Conservation (phyloP, 2,329 filamentous ascomycete species). For the Rasamsonia emersonii region DNA sequence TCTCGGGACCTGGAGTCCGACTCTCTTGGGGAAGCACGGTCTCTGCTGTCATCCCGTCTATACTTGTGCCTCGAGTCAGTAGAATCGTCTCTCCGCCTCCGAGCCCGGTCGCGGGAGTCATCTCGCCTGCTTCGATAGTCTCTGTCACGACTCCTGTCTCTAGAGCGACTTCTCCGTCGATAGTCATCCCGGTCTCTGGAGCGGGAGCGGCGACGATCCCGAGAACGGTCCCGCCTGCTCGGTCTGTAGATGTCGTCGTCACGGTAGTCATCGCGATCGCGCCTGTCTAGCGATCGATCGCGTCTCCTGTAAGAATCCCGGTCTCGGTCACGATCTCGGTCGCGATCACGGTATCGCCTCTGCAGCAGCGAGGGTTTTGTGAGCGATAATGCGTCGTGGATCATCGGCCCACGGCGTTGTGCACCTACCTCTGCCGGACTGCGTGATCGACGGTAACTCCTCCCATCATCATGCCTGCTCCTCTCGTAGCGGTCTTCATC, state of each 20-base stretch:
- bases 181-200: conserved; percentile 50
- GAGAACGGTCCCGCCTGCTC: conserved; percentile 52
- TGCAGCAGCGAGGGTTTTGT: conserved; percentile 40
- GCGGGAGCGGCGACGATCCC: conserved; percentile 58
- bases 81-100: conserved; percentile 59
- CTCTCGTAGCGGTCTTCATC: conserved; percentile 46
- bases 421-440: conserved; percentile 41
- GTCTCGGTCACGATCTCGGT: conserved; percentile 47
- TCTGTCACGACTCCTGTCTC: conserved; percentile 55
- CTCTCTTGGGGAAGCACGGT: conserved; percentile 43
- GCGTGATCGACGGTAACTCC: conserved; percentile 37
- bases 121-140: conserved; percentile 63
- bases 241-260: conserved; percentile 58
- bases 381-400: background rate
- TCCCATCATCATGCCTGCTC: conserved; percentile 44
- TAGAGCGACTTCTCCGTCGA: conserved; percentile 57
- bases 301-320: conserved; percentile 54
- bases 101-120: conserved; percentile 59
- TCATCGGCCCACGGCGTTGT: conserved; percentile 1
- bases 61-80: conserved; percentile 60
- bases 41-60: conserved; percentile 58
- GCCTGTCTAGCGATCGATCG: conserved; percentile 56
- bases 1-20: conserved; percentile 46
- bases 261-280: conserved; percentile 33
- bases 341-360: conserved; percentile 45